Evolutionary conservation across 2,329 filamentous ascomycete genomes (phyloP).

Genomic region (Epicoccum nigrum): DNA sequence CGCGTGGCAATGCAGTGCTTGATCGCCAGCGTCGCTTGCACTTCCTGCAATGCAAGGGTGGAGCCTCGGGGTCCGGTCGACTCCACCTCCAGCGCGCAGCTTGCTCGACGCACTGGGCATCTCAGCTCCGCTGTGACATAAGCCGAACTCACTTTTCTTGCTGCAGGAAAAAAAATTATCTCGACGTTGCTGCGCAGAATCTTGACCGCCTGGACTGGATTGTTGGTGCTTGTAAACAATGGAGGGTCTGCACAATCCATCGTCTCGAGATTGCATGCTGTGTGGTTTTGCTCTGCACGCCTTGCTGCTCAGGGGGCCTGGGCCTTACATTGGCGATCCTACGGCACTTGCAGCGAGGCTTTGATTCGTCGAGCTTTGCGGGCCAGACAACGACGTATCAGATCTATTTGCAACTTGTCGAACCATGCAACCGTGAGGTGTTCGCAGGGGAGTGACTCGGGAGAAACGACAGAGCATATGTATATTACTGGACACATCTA

Average conservation of each 20-base stretch:
- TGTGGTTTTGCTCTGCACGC: neutral
- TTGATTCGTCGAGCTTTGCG: conserved; percentile 17
- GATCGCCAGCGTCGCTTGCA: too few species aligned
- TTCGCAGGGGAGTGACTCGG: neutral
- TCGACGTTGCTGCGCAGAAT: too few species aligned
- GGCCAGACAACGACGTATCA: neutral
- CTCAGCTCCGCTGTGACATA: conserved; percentile 11
- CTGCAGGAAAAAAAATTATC: neutral
- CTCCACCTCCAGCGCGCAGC: too few species aligned
- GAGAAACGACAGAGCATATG: conserved; percentile 13
- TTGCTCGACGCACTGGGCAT: conserved; percentile 11
- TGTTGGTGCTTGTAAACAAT: neutral
- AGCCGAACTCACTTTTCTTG: conserved; percentile 5
- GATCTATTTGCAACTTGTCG: too few species aligned
- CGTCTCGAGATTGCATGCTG: neutral
- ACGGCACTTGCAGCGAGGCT: conserved; percentile 18
- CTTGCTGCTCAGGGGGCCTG: conserved; percentile 12
- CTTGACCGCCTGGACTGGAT: neutral
- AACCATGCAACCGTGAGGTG: neutral
- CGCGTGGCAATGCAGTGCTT: too few species aligned
- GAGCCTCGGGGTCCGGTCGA: too few species aligned
- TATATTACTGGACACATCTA: conserved; percentile 16
- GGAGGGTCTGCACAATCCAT: neutral
- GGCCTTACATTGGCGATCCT: conserved; percentile 17
- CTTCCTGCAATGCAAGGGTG: neutral